Percentiles rank a stretch among this genome's conserved stretches.
These are phyloP conservation scores for Dactylellina haptotyla DNA, from an alignment of 2,329 filamentous ascomycete species.

Conservation along the genomic window DNA sequence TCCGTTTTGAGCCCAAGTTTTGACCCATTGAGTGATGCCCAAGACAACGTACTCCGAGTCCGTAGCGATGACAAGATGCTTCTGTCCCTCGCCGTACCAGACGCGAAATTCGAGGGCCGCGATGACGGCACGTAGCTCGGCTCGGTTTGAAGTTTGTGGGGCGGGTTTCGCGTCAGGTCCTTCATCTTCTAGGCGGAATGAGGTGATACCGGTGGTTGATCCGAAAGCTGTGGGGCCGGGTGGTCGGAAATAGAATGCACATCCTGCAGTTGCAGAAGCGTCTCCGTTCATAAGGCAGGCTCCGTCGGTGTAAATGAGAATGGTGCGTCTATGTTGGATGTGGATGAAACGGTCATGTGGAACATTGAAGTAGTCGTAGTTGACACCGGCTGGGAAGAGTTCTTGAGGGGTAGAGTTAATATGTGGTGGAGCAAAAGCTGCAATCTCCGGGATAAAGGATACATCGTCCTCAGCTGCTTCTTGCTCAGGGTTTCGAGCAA, in stretches of 20 bases:
- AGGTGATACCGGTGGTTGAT: constrained; percentile 38
- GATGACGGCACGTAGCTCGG: constrained; percentile 68
- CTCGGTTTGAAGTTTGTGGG: constrained; percentile 66
- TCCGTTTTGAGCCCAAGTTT: constrained; percentile 63
- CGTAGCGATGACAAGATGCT: constrained; percentile 66
- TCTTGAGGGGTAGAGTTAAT: no score
- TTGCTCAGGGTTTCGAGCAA: no score
- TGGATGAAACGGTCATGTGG: constrained; percentile 59
- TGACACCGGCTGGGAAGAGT: no score
- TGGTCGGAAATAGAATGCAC: constrained; percentile 48
- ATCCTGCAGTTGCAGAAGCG: constrained; percentile 57
- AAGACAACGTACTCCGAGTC: constrained; percentile 67
- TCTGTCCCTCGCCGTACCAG: constrained; percentile 64
- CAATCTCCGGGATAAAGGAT: no score
- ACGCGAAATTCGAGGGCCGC: constrained; percentile 64
- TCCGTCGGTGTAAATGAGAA: constrained; percentile 65
- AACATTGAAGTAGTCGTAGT: no score
- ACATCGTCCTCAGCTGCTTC: no score
- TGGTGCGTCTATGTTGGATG: constrained; percentile 57
- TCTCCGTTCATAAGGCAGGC: constrained; percentile 64
- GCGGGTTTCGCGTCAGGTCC: constrained; percentile 62
- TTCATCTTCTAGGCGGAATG: constrained; percentile 62
- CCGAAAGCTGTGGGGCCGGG: not conserved
- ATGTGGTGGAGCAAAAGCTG: no score
- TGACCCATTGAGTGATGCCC: constrained; percentile 64